These are phyloP conservation scores for Santalum album DNA, from an alignment of 164 flowering plant species.

Conservation along the genomic window DNA sequence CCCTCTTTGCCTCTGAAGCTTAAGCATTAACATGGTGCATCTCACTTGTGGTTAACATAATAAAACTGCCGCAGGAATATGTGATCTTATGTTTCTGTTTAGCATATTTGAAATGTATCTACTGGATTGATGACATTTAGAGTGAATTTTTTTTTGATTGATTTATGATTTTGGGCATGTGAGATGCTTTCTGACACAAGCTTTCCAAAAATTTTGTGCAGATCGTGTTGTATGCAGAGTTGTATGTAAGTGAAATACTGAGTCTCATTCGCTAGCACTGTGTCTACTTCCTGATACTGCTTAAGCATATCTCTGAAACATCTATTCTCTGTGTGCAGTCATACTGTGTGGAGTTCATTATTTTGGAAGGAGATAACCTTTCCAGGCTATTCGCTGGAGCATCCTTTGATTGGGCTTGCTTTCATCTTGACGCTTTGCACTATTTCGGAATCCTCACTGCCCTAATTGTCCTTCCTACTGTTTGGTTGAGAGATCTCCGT, in stretches of 20 bases:
- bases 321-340: slow-evolving; percentile 43
- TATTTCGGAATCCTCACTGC: slow-evolving; percentile 62
- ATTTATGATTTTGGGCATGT: neutral
- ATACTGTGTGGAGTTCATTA: slow-evolving; percentile 83
- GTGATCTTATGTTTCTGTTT: too few relatives aligned
- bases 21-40: too few relatives aligned
- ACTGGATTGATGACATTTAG: too few relatives aligned
- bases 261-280: slow-evolving; percentile 2
- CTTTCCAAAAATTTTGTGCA: slow-evolving; percentile 33
- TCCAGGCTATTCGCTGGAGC: slow-evolving; percentile 72
- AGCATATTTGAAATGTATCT: too few relatives aligned
- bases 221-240: slow-evolving; percentile 65
- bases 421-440: slow-evolving; percentile 60
- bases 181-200: slow-evolving; percentile 13
- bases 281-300: neutral
- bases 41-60: too few relatives aligned
- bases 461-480: slow-evolving; percentile 72
- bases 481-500: slow-evolving; percentile 76
- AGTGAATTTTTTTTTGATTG: too few relatives aligned
- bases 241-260: slow-evolving; percentile 64
- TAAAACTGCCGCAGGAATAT: too few relatives aligned
- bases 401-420: slow-evolving; percentile 42
- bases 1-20: too few relatives aligned
- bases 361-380: slow-evolving; percentile 89
- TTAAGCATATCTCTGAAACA: neutral